Evolutionary conservation across 2,329 filamentous ascomycete genomes (phyloP).

Genomic region (Plenodomus lindquistii): DNA sequence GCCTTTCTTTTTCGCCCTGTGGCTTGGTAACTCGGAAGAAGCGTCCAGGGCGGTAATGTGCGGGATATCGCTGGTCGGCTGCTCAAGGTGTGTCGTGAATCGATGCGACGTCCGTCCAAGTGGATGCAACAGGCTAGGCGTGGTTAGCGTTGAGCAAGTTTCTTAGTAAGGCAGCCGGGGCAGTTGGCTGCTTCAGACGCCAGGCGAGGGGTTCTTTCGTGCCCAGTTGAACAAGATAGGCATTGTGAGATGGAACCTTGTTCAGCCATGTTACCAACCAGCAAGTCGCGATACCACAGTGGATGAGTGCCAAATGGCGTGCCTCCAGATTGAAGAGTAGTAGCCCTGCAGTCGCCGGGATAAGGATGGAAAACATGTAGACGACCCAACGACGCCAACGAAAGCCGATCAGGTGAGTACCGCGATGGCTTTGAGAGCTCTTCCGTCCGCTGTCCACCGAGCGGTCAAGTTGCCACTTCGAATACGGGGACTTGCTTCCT

Average conservation of each 20-base stretch:
- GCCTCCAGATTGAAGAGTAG: neutral
- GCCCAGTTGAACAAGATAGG: neutral
- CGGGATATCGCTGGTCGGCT: conserved; percentile 22
- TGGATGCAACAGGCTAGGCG: conserved; percentile 20
- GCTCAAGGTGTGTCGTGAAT: conserved; percentile 19
- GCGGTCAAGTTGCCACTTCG: neutral
- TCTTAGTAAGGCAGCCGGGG: conserved; percentile 13
- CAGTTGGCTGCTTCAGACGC: conserved; percentile 11
- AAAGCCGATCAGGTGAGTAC: conserved; percentile 13
- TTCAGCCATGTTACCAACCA: neutral
- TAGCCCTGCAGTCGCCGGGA: neutral
- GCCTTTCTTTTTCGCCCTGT: conserved; percentile 11
- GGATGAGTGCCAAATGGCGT: neutral
- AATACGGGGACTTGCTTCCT: neutral
- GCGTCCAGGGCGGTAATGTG: conserved; percentile 17
- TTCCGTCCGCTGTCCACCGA: neutral
- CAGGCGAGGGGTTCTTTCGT: conserved; percentile 2
- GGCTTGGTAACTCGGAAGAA: conserved; percentile 15
- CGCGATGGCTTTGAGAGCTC: conserved; percentile 1
- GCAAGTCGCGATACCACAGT: neutral
- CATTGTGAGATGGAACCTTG: neutral
- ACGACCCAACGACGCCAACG: neutral
- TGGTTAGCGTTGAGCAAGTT: conserved; percentile 26
- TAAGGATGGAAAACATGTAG: neutral
- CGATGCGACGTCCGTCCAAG: conserved; percentile 16